These are phyloP conservation scores for Cyclostephanos tholiformis DNA, from an alignment of 108 stramenopile species.

Conservation along the genomic window DNA sequence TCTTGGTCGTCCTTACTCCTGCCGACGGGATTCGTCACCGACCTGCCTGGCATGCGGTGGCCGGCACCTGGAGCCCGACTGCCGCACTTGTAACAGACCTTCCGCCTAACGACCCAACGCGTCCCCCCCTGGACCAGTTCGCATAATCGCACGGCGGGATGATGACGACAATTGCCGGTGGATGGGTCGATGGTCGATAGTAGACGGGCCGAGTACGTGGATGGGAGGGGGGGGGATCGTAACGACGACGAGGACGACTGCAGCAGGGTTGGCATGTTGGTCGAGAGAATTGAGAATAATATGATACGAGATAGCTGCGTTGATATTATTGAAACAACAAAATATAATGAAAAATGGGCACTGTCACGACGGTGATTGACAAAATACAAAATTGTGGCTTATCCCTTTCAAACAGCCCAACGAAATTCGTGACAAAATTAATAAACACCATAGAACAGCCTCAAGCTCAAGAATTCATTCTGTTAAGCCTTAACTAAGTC, in stretches of 20 bases:
- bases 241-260: background rate
- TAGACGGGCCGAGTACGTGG: slow-evolving; percentile 42
- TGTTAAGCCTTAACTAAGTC: no score
- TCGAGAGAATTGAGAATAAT: background rate
- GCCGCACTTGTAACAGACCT: slow-evolving; percentile 53
- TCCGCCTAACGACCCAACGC: slow-evolving; percentile 48
- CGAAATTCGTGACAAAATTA: no score
- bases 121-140: slow-evolving; percentile 41
- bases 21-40: slow-evolving; percentile 7
- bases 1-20: background rate
- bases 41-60: slow-evolving; percentile 14
- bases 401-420: no score
- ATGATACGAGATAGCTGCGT: background rate
- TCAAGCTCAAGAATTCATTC: no score
- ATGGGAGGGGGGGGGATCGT: slow-evolving; percentile 40
- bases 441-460: no score
- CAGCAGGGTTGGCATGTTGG: background rate
- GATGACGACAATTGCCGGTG: slow-evolving; percentile 38
- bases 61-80: background rate
- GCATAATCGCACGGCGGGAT: slow-evolving; percentile 43
- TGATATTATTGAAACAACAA: no score
- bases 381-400: no score
- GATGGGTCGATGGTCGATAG: slow-evolving; percentile 33
- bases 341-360: no score
- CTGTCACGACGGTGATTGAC: no score